Percentiles rank a stretch among this genome's conserved stretches.
These are phyloP conservation scores for Proliferodiscus dingleyae DNA, from an alignment of 2,329 filamentous ascomycete species.

Conservation along the genomic window DNA sequence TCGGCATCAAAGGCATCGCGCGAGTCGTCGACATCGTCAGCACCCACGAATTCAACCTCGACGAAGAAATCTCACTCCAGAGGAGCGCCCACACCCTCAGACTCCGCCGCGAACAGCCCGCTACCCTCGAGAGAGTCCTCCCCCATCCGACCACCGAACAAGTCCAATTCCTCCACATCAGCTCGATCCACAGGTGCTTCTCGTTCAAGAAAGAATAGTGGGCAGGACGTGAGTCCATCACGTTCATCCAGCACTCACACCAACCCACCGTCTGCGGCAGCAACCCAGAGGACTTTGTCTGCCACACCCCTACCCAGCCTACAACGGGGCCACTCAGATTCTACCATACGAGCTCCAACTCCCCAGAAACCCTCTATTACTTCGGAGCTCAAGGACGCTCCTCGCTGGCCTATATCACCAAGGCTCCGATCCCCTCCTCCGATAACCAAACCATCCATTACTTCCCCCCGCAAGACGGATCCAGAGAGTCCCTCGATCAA, in stretches of 20 bases:
- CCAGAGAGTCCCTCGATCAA: constrained; percentile 48
- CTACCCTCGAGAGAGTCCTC: constrained; percentile 45
- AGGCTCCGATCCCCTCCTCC: constrained; percentile 74
- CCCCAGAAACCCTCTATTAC: constrained; percentile 56
- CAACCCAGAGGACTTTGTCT: constrained; percentile 63
- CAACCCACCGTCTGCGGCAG: constrained; percentile 55
- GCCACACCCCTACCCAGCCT: constrained; percentile 63
- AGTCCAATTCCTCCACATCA: constrained; percentile 16
- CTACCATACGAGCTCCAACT: constrained; percentile 54
- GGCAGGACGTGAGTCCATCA: constrained; percentile 58
- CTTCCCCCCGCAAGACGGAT: constrained; percentile 43
- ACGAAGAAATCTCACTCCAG: constrained; percentile 25
- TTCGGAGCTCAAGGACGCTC: constrained; percentile 50
- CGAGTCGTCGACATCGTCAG: constrained; percentile 22
- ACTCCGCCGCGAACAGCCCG: constrained; percentile 40
- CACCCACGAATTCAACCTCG: constrained; percentile 6
- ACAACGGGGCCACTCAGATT: constrained; percentile 55
- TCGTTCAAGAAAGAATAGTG: constrained; percentile 61
- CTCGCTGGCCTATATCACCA: constrained; percentile 73
- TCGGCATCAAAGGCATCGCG: constrained; percentile 12
- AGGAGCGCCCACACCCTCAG: constrained; percentile 29
- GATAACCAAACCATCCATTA: constrained; percentile 42
- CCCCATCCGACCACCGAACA: constrained; percentile 32
- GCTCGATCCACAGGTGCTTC: constrained; percentile 33
- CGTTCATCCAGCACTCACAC: constrained; percentile 44